These are phyloP conservation scores for Nemania bipapillata DNA, from an alignment of 2,329 filamentous ascomycete species.

Conservation along the genomic window DNA sequence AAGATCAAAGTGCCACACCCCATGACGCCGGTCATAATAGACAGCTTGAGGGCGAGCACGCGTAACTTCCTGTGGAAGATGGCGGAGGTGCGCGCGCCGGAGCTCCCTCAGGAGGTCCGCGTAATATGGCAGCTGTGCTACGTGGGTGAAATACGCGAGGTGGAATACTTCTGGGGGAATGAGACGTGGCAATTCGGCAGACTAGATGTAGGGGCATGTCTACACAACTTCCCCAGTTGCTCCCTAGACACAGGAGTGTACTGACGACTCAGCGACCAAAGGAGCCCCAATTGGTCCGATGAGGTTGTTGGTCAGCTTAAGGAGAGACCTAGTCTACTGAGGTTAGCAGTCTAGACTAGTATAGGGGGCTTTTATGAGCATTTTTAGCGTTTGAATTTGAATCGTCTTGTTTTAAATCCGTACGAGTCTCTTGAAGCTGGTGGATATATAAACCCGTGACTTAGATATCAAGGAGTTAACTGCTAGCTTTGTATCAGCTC, in stretches of 20 bases:
- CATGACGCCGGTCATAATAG: background rate
- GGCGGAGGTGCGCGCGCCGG: background rate
- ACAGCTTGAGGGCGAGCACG: background rate
- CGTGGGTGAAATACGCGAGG: background rate
- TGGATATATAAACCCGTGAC: too few species aligned
- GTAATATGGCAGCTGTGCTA: background rate
- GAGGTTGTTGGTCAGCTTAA: background rate
- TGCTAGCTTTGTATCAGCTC: too few species aligned
- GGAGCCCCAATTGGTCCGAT: background rate
- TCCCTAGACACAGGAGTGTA: background rate
- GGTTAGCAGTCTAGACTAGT: too few species aligned
- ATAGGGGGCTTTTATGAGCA: too few species aligned
- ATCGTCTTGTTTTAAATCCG: too few species aligned
- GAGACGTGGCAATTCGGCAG: background rate
- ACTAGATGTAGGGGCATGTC: background rate
- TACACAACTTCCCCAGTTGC: background rate
- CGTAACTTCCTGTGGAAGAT: background rate
- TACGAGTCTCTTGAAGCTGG: too few species aligned
- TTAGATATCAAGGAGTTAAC: too few species aligned
- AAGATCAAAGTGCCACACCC: background rate
- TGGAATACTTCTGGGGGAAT: background rate
- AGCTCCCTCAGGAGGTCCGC: background rate
- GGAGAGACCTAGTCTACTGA: too few species aligned
- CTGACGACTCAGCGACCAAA: too few species aligned
- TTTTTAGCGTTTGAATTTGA: too few species aligned